These are phyloP conservation scores for Theobroma grandiflorum DNA, from an alignment of 441 rosid genomes.

Conservation along the genomic window DNA sequence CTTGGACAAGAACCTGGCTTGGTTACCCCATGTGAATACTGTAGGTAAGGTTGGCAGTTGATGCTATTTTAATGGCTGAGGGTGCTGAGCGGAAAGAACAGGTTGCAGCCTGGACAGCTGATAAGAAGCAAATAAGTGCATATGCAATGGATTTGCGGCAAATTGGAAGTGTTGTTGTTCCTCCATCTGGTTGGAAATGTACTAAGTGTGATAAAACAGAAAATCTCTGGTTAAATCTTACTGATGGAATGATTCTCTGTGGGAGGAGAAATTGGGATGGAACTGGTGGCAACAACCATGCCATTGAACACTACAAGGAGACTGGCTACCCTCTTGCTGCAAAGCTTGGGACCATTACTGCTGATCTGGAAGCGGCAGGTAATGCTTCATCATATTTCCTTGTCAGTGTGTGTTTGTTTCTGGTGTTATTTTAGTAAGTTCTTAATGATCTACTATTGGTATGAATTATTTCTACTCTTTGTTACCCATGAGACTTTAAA, in stretches of 20 bases:
- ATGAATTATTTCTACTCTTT: neutral
- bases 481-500: neutral
- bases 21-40: slow-evolving; percentile 14
- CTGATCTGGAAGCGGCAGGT: slow-evolving; percentile 98
- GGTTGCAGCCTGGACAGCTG: slow-evolving; percentile 95
- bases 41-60: slow-evolving; percentile 91
- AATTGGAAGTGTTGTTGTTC: slow-evolving; percentile 68
- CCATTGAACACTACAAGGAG: slow-evolving; percentile 84
- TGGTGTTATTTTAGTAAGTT: slow-evolving; percentile 2
- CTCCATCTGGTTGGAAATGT: slow-evolving; percentile 94
- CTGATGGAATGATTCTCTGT: slow-evolving; percentile 95
- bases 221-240: slow-evolving; percentile 95
- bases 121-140: slow-evolving; percentile 76
- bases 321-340: slow-evolving; percentile 92
- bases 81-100: slow-evolving; percentile 92
- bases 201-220: slow-evolving; percentile 87
- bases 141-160: slow-evolving; percentile 82
- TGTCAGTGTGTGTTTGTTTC: neutral
- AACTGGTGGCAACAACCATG: slow-evolving; percentile 97
- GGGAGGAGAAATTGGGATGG: slow-evolving; percentile 98
- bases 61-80: slow-evolving; percentile 76
- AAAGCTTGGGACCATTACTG: slow-evolving; percentile 94
- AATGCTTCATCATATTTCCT: slow-evolving; percentile 44
- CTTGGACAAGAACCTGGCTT: slow-evolving; percentile 9
- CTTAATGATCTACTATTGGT: neutral